These are phyloP conservation scores for Nematodospora valgi DNA, from an alignment of 805 yeast genomes.

Conservation along the genomic window DNA sequence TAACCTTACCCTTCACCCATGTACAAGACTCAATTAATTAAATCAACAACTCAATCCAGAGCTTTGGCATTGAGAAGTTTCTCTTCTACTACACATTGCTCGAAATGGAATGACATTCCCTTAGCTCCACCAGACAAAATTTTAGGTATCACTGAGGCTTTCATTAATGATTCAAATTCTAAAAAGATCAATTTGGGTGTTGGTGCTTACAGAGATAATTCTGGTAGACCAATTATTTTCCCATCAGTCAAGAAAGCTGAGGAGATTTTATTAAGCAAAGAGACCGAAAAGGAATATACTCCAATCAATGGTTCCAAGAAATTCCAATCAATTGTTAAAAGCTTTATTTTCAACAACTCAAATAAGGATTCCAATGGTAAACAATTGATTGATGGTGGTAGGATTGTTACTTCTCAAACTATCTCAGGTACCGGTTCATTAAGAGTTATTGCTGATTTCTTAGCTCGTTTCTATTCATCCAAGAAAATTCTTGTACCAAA, in stretches of 20 bases:
- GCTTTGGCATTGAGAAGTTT: constrained; percentile 4
- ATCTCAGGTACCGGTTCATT: constrained; percentile 95
- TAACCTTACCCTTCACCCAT: constrained; percentile 1
- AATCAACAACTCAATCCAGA: constrained; percentile 5
- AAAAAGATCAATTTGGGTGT: constrained; percentile 67
- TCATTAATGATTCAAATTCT: constrained; percentile 59
- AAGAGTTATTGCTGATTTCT: constrained; percentile 77
- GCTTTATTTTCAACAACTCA: constrained; percentile 66
- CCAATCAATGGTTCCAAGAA: constrained; percentile 77
- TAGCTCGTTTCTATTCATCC: constrained; percentile 54
- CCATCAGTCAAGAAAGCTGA: constrained; percentile 74
- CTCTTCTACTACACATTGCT: constrained; percentile 6
- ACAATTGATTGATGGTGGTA: constrained; percentile 51
- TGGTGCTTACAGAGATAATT: constrained; percentile 90
- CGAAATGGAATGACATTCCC: constrained; percentile 35
- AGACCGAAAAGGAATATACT: constrained; percentile 77
- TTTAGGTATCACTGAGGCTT: constrained; percentile 73
- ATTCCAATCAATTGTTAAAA: constrained; percentile 64
- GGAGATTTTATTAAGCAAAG: constrained; percentile 41
- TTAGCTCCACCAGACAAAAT: constrained; percentile 82
- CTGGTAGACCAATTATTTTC: constrained; percentile 85
- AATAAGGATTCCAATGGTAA: constrained; percentile 51
- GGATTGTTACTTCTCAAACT: constrained; percentile 83
- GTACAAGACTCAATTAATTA: constrained; percentile 10
- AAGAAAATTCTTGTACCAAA: constrained; percentile 68